These are phyloP conservation scores for Fusarium udum DNA, from an alignment of 2,329 filamentous ascomycete species.

Conservation along the genomic window DNA sequence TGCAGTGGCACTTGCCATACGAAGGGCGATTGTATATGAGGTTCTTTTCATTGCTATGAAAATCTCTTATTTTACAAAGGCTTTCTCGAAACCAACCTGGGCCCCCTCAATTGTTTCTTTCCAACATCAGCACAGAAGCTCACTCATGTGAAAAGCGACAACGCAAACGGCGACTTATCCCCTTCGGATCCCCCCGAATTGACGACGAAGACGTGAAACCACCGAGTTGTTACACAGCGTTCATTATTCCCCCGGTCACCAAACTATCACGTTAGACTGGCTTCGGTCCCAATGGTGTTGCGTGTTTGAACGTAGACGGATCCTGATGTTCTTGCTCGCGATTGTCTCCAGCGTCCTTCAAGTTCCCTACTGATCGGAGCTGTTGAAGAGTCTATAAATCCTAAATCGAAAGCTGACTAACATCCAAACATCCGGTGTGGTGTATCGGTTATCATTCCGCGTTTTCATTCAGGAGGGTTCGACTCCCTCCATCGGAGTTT, in stretches of 20 bases:
- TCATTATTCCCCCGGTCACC: too few species aligned
- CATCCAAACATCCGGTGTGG: constrained; percentile 21
- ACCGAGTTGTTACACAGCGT: not conserved
- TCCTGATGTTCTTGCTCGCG: not conserved
- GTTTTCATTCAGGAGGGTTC: constrained; percentile 35
- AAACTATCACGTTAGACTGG: not conserved
- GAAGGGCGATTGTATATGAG: not conserved
- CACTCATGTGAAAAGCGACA: too few species aligned
- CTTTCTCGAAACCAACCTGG: too few species aligned
- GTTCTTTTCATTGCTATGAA: not conserved
- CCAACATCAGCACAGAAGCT: too few species aligned
- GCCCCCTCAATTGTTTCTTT: not conserved
- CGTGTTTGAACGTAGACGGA: not conserved
- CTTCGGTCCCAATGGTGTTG: not conserved
- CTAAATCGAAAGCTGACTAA: accelerated
- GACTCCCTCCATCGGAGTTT: constrained; percentile 21
- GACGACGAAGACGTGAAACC: not conserved
- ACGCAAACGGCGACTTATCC: not conserved
- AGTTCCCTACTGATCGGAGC: too few species aligned
- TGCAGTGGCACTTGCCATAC: not conserved
- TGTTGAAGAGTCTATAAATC: too few species aligned
- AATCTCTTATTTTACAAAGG: too few species aligned
- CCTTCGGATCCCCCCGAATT: not conserved
- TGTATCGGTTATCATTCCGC: constrained; percentile 31
- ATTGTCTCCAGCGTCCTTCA: too few species aligned